Evolutionary conservation across 2,329 filamentous ascomycete species (phyloP), one percentile per base, ranked within the genome.

Genomic region (Xylaria digitata): DNA sequence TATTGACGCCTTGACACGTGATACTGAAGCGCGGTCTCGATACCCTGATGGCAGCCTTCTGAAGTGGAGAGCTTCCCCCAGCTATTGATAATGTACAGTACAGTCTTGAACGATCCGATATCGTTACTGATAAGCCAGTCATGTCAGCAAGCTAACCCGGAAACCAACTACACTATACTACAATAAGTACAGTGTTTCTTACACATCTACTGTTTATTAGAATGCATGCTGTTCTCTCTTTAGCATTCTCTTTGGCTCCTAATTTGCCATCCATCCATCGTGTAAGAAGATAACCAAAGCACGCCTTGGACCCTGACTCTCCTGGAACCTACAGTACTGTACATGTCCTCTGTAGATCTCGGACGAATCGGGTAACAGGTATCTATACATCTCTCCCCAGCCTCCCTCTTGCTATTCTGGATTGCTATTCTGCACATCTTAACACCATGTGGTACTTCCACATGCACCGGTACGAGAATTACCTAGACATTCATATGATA

Each of bases 41-140:
- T 50, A 23, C 21, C n/a, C 50, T 45, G 21, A 49, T 23, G 34
- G 7, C 26, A 21, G 52, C 45, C 53, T 45, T 23, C 34, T 26
- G 19, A 46, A 54, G 65, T 61, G 65, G 65, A 65, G 65, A 67
- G 61, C 65, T 67, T 34, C 53, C 65, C 65, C 61, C 15, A 49
- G 46, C 53, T 50, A 60, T 66, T 34, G 26, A 43, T 46, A 15
- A 55, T 30, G 43, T 34, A 61, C 4, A 34, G 4, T 34, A 26
- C n/a, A 26, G 26, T 26, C 26, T 34, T 34, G 9, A 65, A 37
- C 48, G 37, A 30, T 48, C 66, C 66, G 66, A 66, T 68, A 63
- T 63, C 63, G 66, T 68, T 17, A 23, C 42, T 52, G 64, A 68
- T 68, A 62, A 58, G 59, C 26, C 57, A 34, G 43, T 34, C 32